Evolutionary conservation across 805 yeast species (phyloP), one percentile per base, ranked within the genome.

Genomic region (Teunomyces cretensis): DNA sequence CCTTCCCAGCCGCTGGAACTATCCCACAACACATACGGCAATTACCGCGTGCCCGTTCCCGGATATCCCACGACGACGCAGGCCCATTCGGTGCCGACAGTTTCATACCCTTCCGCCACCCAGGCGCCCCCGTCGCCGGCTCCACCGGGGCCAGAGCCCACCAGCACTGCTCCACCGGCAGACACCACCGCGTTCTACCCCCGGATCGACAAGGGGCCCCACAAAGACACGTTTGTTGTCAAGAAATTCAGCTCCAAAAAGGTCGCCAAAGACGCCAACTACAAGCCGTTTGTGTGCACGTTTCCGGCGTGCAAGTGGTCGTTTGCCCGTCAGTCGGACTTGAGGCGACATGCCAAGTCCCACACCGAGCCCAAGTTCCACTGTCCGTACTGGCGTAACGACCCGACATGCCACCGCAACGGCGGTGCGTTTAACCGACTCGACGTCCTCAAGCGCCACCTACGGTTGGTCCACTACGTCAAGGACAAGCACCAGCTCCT

Each of bases 361-460:
- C 92, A 86, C 57, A 72, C 75, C 35, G 74, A 78, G 41, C 91
- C 91, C 2, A 74, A 74, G 47, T 80, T 80, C 55, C 83, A 79
- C 50, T 86, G 92, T 58, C 92, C 92, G 2, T 86, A 74, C 64
- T 84, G 87, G 86, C 72, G 73, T 44, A 69, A 74, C 19, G 86
- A 82, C 52, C 81, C 84, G 3, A 78, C 86, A 6, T 86, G 91
- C 59, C 94, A 86, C 61, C 72, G 86, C 44, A 84, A 84, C 51
- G 88, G 86, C 15, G 91, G 92, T 12, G 78, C 88, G 0, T 86
- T 86, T 64, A 81, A 80, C 54, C 70, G 94, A 37, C 64, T 84
- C 48, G 94, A 86, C 56, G 91, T 86, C 26, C 67, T 86, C 50
- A 86, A 86, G 52, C 72, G 94, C 37, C 94, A 86, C 62, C 65